These are phyloP conservation scores for Heliamphora pulchella DNA, from an alignment of 179 eudicot species.

Conservation along the genomic window DNA sequence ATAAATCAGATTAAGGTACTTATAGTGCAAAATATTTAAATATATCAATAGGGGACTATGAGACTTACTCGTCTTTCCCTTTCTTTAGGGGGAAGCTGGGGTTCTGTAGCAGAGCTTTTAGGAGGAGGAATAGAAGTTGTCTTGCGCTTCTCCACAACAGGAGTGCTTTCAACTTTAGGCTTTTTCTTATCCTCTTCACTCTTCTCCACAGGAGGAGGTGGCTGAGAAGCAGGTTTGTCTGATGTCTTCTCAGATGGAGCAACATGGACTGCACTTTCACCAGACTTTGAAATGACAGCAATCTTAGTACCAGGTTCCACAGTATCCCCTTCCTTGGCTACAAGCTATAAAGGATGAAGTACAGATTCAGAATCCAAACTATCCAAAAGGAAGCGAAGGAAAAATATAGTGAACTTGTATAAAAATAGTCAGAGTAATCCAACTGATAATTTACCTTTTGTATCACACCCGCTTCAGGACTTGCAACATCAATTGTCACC, in stretches of 20 bases:
- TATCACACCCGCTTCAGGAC: slow-evolving; percentile 90
- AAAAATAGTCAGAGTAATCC: not conserved
- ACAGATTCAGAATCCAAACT: slow-evolving; percentile 14
- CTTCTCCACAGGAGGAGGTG: slow-evolving; percentile 42
- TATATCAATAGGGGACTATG: not conserved
- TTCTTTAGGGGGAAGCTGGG: slow-evolving; percentile 92
- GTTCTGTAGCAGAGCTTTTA: slow-evolving; percentile 68
- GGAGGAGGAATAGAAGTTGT: slow-evolving; percentile 48
- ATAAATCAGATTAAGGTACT: not conserved
- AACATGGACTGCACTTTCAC: slow-evolving; percentile 59
- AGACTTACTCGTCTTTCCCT: slow-evolving; percentile 86
- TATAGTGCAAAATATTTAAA: not conserved
- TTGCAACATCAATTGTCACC: slow-evolving; percentile 95
- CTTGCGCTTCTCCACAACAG: slow-evolving; percentile 31
- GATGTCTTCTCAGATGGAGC: slow-evolving; percentile 78
- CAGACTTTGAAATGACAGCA: slow-evolving; percentile 76
- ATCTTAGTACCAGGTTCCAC: slow-evolving; percentile 91
- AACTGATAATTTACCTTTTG: slow-evolving; percentile 50
- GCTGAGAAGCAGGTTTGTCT: slow-evolving; percentile 35
- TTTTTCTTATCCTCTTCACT: slow-evolving; percentile 34
- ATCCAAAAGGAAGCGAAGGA: not conserved
- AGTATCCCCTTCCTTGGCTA: slow-evolving; percentile 91
- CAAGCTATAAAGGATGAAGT: slow-evolving; percentile 36
- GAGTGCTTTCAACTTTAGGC: slow-evolving; percentile 29
- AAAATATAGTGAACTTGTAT: not conserved